phyloP scores from a whole-genome alignment of 2,329 filamentous ascomycete genomes.

The Raffaelea ambrosiae region DNA sequence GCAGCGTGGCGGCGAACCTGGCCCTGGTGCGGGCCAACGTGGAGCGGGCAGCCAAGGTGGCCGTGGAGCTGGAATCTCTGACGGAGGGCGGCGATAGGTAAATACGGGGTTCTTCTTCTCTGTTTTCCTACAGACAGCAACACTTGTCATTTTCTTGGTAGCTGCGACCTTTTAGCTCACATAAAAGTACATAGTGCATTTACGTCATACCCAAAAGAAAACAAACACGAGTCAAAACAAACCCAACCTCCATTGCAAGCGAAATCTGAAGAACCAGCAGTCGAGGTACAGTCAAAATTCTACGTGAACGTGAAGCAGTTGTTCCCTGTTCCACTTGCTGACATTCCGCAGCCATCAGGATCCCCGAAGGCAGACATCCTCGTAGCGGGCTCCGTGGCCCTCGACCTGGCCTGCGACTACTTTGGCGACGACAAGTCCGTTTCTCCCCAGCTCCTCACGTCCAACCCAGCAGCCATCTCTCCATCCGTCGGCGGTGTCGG shows the following conservation, averaged over 20 bases:
- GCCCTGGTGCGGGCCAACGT: slow-evolving; percentile 49
- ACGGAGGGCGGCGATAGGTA: slow-evolving; percentile 6
- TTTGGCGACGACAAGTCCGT: slow-evolving; percentile 19
- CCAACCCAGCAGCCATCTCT: slow-evolving; percentile 72
- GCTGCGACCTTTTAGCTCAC: too few species aligned
- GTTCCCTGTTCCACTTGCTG: too few species aligned
- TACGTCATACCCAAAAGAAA: slow-evolving; percentile 5
- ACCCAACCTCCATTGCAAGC: too few species aligned
- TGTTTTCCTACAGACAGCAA: too few species aligned
- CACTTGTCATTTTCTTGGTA: not conserved
- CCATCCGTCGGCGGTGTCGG: slow-evolving; percentile 88
- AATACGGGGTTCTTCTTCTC: not conserved
- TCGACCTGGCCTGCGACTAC: slow-evolving; percentile 83
- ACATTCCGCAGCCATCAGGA: too few species aligned
- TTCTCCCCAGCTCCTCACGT: slow-evolving; percentile 59
- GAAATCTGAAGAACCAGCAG: too few species aligned
- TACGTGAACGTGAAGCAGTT: too few species aligned
- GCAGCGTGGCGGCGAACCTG: slow-evolving; percentile 66
- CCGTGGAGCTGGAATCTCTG: slow-evolving; percentile 33
- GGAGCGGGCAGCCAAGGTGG: slow-evolving; percentile 43
- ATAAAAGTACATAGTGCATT: not conserved
- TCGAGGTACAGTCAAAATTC: too few species aligned
- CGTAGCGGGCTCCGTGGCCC: slow-evolving; percentile 81
- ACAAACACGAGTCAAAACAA: too few species aligned
- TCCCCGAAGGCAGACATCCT: slow-evolving; percentile 50